Conservation (phyloP, 108 stramenopile genomes). For the Bacterosira constricta region DNA sequence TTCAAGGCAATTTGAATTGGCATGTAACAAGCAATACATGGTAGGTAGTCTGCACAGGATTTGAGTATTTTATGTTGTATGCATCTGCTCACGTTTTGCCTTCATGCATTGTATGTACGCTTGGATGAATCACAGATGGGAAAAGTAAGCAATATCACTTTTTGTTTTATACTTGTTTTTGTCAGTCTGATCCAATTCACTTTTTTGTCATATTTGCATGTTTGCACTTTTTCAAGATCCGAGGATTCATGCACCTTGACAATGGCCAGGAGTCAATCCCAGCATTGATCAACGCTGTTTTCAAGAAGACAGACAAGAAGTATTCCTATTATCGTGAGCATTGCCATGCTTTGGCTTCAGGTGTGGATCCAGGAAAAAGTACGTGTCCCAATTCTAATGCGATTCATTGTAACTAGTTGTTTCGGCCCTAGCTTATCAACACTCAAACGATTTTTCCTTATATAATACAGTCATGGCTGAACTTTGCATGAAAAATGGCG, state of each 20-base stretch:
- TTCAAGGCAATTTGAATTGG: constrained; percentile 23
- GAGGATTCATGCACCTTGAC: constrained; percentile 73
- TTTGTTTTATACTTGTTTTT: not conserved
- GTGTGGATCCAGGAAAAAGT: constrained; percentile 49
- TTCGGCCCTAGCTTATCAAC: too few species aligned
- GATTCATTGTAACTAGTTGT: not conserved
- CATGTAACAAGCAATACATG: constrained; percentile 41
- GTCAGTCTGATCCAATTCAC: not conserved
- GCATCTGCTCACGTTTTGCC: too few species aligned
- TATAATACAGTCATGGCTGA: constrained; percentile 70
- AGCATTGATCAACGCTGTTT: constrained; percentile 52
- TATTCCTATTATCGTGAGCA: constrained; percentile 75
- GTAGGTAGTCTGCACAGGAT: too few species aligned
- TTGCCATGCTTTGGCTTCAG: constrained; percentile 62
- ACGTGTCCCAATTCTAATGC: not conserved
- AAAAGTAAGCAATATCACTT: too few species aligned
- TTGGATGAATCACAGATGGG: too few species aligned
- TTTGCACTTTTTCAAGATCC: constrained; percentile 30
- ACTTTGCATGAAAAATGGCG: constrained; percentile 64
- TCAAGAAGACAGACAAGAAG: constrained; percentile 58
- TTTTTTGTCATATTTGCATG: too few species aligned
- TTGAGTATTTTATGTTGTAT: too few species aligned
- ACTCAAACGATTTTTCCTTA: not conserved
- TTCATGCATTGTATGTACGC: too few species aligned
- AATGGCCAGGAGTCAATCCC: constrained; percentile 59